Conservation (phyloP, 352 stramenopile genomes). For the Achlya hypogyna region DNA sequence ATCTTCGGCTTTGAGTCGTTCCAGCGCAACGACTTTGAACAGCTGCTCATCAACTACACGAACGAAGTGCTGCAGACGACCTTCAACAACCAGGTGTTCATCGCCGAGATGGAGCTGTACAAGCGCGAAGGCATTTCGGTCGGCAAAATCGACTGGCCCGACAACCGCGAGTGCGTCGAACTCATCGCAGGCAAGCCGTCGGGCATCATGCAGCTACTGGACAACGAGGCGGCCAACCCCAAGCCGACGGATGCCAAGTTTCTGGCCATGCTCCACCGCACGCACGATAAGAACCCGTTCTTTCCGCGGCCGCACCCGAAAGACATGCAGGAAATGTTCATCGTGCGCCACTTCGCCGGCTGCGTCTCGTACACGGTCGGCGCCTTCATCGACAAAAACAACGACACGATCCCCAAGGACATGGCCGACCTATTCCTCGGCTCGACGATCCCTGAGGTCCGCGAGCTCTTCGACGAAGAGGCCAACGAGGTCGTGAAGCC, state of each 20-base stretch:
- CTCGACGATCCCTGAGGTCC: conserved; percentile 52
- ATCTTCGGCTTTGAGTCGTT: conserved; percentile 90
- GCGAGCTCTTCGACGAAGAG: conserved; percentile 60
- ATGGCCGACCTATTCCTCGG: conserved; percentile 74
- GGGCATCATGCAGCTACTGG: conserved; percentile 72
- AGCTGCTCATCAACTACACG: conserved; percentile 87
- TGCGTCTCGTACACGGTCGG: conserved; percentile 84
- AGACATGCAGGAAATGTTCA: conserved; percentile 86
- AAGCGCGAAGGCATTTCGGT: conserved; percentile 86
- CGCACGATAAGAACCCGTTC: conserved; percentile 76
- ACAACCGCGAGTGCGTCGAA: conserved; percentile 88
- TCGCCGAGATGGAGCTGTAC: conserved; percentile 85
- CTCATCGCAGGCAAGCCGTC: conserved; percentile 76
- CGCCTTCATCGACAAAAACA: conserved; percentile 89
- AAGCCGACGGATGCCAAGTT: conserved; percentile 87
- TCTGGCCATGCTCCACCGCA: conserved; percentile 69
- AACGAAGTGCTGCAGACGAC: conserved; percentile 81
- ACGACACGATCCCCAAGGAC: conserved; percentile 78
- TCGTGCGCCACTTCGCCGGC: conserved; percentile 85
- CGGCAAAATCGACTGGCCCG: conserved; percentile 83
- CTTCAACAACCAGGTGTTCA: conserved; percentile 87
- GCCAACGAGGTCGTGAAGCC: conserved; percentile 35
- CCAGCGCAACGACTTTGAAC: conserved; percentile 86
- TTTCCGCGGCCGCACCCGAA: conserved; percentile 80
- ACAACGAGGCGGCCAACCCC: conserved; percentile 84